A percentile compares a stretch with the other conserved stretches of the same genome.
phyloP scores from a whole-genome alignment of 306 rosid species.

The Senna siamea region DNA sequence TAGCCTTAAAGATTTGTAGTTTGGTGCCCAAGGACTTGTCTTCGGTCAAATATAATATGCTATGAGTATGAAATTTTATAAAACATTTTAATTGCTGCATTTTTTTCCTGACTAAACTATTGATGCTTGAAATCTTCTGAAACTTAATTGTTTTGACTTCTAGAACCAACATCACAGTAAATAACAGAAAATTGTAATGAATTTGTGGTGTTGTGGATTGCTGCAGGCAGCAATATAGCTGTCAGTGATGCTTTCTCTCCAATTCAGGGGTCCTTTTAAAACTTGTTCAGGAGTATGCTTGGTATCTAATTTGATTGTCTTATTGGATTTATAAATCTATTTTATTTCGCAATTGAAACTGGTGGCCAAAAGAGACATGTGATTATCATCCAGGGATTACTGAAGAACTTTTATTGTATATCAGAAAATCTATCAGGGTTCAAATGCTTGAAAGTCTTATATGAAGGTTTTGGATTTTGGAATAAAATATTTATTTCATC shows the following conservation, averaged over 20 bases:
- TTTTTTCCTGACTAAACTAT: background rate
- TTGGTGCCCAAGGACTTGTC: background rate
- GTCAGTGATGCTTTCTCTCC: background rate
- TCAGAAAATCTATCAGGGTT: too few relatives aligned
- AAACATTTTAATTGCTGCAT: background rate
- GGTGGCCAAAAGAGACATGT: constrained; percentile 17
- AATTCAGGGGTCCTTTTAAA: background rate
- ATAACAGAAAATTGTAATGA: background rate
- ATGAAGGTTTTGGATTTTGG: constrained; percentile 15
- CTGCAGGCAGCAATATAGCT: background rate
- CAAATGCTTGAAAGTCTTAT: constrained; percentile 10
- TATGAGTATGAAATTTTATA: background rate
- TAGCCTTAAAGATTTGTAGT: background rate
- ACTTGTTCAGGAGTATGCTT: constrained; percentile 14
- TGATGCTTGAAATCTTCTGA: background rate
- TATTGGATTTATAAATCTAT: background rate
- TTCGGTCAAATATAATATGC: background rate
- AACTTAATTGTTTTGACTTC: background rate
- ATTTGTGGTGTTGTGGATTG: background rate
- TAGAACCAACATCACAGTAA: background rate
- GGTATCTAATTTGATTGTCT: constrained; percentile 3
- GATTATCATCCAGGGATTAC: too few relatives aligned
- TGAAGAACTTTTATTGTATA: too few relatives aligned
- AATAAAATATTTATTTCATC: constrained; percentile 9
- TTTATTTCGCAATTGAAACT: constrained; percentile 25